Evolutionary conservation across 495 filamentous ascomycete species (phyloP).

Genomic region (Xylaria intraflava): DNA sequence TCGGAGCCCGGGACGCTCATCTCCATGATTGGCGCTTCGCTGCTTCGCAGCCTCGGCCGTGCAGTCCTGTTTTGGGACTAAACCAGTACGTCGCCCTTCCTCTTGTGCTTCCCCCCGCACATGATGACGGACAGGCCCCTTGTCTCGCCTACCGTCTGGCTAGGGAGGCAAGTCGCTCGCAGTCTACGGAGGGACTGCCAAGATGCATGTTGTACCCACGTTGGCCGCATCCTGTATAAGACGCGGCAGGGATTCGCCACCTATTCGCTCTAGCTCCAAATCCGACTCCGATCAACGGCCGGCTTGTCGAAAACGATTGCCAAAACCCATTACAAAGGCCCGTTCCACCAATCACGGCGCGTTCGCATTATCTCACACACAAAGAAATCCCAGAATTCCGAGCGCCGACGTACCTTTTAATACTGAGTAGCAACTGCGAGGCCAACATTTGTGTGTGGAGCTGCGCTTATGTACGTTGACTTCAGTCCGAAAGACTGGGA

Average conservation of each 20-base stretch:
- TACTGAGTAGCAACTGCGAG: too few species aligned
- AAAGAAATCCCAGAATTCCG: too few species aligned
- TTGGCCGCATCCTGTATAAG: slow-evolving; percentile 11
- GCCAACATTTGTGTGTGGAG: not conserved
- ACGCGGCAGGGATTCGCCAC: slow-evolving; percentile 1
- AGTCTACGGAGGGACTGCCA: too few species aligned
- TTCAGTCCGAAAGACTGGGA: too few species aligned
- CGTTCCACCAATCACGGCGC: slow-evolving; percentile 4
- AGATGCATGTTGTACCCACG: slow-evolving; percentile 23
- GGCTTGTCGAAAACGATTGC: slow-evolving; percentile 8
- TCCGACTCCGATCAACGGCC: slow-evolving; percentile 14
- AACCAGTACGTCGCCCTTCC: too few species aligned
- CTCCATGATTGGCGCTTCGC: slow-evolving; percentile 6
- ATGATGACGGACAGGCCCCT: not conserved
- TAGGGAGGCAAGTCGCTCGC: too few species aligned
- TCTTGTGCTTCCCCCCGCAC: not conserved
- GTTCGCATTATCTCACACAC: slow-evolving; percentile 4
- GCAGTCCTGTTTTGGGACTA: not conserved
- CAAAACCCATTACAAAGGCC: slow-evolving; percentile 14
- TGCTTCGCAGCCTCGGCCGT: slow-evolving; percentile 8
- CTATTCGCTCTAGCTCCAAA: not conserved
- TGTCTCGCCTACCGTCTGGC: not conserved
- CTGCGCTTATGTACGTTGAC: too few species aligned
- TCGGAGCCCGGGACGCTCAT: slow-evolving; percentile 8
- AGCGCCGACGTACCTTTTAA: too few species aligned